Evolutionary conservation across 169 alveolate species (phyloP).

Genomic region (Neospora caninum): DNA sequence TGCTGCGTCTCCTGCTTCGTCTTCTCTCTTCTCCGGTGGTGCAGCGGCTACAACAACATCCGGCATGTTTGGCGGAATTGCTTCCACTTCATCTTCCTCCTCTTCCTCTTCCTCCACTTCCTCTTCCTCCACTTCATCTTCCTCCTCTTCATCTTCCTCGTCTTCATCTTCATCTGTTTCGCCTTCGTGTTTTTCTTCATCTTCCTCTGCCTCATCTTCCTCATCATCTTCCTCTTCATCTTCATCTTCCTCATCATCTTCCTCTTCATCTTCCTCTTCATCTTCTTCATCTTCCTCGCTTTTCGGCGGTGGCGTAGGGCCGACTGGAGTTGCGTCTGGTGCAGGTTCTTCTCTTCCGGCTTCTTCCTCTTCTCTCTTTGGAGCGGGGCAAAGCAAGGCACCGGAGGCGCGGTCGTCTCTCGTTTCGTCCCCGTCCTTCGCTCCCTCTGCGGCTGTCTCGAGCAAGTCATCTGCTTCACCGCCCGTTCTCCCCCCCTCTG

Average conservation of each 20-base stretch:
- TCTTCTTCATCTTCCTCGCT: neutral
- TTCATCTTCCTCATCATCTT: neutral
- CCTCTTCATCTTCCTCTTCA: neutral
- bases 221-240: neutral
- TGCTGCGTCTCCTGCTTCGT: slow-evolving; percentile 14
- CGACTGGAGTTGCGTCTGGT: neutral
- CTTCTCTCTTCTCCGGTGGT: neutral
- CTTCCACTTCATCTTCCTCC: neutral
- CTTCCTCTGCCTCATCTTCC: neutral
- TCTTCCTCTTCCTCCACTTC: neutral
- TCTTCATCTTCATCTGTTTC: neutral
- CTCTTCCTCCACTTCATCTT: neutral
- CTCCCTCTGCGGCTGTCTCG: neutral
- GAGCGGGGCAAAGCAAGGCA: neutral
- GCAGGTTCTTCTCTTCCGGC: neutral
- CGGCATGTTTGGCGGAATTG: neutral
- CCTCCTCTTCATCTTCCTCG: neutral
- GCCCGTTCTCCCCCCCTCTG: neutral
- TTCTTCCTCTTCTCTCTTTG: neutral
- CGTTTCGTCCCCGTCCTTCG: neutral
- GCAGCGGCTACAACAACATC: neutral
- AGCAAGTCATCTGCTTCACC: neutral
- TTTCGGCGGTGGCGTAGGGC: neutral
- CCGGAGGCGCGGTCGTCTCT: neutral
- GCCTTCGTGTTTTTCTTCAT: neutral